A percentile compares a stretch with the other conserved stretches of the same genome.
Evolutionary conservation across 208 protist genomes (phyloP).

Genomic region (Leishmania guyanensis): DNA sequence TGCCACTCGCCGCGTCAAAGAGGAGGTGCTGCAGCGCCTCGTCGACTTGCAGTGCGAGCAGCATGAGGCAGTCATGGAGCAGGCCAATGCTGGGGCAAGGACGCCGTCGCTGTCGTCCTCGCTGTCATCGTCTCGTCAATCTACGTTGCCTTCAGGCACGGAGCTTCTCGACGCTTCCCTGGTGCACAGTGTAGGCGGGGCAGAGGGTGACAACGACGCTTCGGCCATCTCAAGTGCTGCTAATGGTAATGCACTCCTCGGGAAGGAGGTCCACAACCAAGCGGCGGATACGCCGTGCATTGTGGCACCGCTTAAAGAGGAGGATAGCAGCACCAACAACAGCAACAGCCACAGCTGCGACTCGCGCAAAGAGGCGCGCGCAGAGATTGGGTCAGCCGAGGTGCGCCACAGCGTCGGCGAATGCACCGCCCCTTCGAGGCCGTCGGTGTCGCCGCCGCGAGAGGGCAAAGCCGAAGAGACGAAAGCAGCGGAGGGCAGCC

Average conservation of each 20-base stretch:
- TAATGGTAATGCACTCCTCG: slow-evolving; percentile 12
- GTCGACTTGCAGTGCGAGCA: slow-evolving; percentile 74
- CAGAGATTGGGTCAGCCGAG: background rate
- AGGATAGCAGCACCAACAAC: background rate
- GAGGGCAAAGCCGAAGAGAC: background rate
- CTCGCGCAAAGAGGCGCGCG: background rate
- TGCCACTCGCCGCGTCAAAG: slow-evolving; percentile 53
- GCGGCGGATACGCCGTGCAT: slow-evolving; percentile 30
- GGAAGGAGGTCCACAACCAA: slow-evolving; percentile 38
- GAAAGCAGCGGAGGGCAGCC: too few species aligned
- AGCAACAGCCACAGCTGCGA: background rate
- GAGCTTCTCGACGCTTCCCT: slow-evolving; percentile 25
- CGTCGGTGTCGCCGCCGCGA: background rate
- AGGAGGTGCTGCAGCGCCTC: slow-evolving; percentile 74
- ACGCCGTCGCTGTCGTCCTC: slow-evolving; percentile 3
- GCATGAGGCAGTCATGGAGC: slow-evolving; percentile 40
- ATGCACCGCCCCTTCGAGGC: background rate
- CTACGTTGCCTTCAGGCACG: background rate
- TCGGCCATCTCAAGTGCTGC: background rate
- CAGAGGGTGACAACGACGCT: slow-evolving; percentile 1
- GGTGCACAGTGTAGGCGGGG: background rate
- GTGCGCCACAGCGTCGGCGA: background rate
- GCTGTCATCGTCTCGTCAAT: background rate
- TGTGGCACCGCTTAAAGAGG: slow-evolving; percentile 37
- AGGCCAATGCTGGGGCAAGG: background rate